Conservation (phyloP, 2,329 filamentous ascomycete genomes). For the Phaeophleospora eucalypticola region DNA sequence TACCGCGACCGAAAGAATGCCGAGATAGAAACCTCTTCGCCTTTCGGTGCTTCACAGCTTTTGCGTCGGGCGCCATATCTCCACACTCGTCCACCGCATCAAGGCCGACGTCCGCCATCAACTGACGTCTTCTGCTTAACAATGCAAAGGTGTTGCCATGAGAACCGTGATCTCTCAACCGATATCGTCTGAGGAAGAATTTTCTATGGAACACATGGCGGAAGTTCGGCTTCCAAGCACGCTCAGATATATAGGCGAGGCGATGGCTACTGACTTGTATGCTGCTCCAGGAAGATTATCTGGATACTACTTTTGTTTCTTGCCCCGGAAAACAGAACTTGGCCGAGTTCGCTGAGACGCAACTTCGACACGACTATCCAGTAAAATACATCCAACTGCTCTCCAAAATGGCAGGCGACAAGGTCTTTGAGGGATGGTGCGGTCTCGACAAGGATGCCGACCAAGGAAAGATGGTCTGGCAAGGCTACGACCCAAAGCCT, state of each 20-base stretch:
- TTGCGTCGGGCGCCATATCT: not conserved
- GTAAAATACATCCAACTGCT: conserved; percentile 3
- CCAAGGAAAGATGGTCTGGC: conserved; percentile 54
- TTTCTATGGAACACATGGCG: not conserved
- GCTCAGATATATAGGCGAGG: conserved; percentile 3
- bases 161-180: conserved; percentile 2
- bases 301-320: not conserved
- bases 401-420: conserved; percentile 30
- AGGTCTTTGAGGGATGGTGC: conserved; percentile 57
- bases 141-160: conserved; percentile 2
- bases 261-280: not conserved
- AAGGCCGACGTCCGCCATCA: conserved; percentile 1
- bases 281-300: not conserved
- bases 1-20: conserved; percentile 5
- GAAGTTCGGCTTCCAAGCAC: conserved; percentile 1
- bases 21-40: conserved; percentile 5
- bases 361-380: conserved; percentile 6
- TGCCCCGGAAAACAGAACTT: conserved; percentile 7
- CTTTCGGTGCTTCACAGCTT: not conserved
- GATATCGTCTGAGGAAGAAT: conserved; percentile 6
- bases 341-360: not conserved
- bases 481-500: conserved; percentile 40
- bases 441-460: conserved; percentile 47
- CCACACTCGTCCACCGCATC: conserved; percentile 2
- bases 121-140: conserved; percentile 3